phyloP scores from a whole-genome alignment of 305 asterid species.

The Fraxinus dipetala region DNA sequence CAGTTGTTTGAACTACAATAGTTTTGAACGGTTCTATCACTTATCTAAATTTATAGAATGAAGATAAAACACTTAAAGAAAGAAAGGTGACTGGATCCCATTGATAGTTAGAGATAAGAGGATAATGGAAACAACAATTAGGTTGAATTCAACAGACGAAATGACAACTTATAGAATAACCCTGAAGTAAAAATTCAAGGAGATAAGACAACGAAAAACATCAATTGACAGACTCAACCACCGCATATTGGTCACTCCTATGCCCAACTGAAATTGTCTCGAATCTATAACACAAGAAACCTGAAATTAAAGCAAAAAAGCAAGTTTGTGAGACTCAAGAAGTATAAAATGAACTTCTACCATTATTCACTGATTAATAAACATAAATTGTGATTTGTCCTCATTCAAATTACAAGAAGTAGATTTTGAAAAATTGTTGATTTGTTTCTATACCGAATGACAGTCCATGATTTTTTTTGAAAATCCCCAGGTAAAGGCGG shows the following conservation, averaged over 20 bases:
- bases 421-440: background rate
- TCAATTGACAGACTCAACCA: constrained; percentile 68
- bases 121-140: background rate
- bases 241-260: constrained; percentile 45
- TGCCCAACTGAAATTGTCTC: constrained; percentile 21
- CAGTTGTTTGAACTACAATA: constrained; percentile 8
- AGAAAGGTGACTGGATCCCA: constrained; percentile 59
- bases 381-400: background rate
- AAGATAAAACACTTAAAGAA: constrained; percentile 45
- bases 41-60: constrained; percentile 41
- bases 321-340: constrained; percentile 23
- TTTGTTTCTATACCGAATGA: background rate
- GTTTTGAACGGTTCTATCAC: background rate
- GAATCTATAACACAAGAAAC: constrained; percentile 20
- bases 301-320: constrained; percentile 39
- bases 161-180: constrained; percentile 63
- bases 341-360: constrained; percentile 5
- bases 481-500: background rate
- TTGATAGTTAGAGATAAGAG: constrained; percentile 25
- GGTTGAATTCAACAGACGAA: constrained; percentile 14
- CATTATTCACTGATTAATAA: background rate
- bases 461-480: background rate
- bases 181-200: constrained; percentile 75
- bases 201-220: constrained; percentile 53
- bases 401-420: background rate